Base-by-base conservation (phyloP, 306 rosid genomes). In the Rosa multiflora region DNA sequence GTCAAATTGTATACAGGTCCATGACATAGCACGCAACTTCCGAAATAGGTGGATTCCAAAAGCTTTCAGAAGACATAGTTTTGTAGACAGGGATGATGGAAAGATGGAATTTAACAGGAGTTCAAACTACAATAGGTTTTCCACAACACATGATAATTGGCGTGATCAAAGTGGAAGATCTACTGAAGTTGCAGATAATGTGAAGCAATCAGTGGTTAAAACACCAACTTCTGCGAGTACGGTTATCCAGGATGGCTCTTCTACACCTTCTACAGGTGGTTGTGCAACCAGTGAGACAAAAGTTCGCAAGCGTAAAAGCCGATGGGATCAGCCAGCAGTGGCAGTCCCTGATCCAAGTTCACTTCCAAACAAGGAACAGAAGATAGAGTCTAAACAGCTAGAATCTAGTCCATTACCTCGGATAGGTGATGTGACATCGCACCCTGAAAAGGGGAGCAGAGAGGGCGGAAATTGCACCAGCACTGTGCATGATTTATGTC, bases 251-350 rank as follows among this genome's bases (percentile, higher is more conserved):
- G 97, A 85, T 52, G 84, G 87, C 74, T 72, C 80, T 84, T 84
- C 93, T 76, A 82, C 82, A 26, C 55, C 69, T 49, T 61, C 85
- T 81, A 67, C 56, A 42, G 85, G 85, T 84, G 90, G 80, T 44
- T 70, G 67, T 81, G 83, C 78, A 71, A 76, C 67, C 61, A 79
- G 77, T 35, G 90, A 77, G 74, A 80, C 84, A 53, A 93, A 72
- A 79, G 81, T 83, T 48, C 97, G 97, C 11, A 96, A 96, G 82
- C 97, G 99, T 56, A 96, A 93, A 79, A 96, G 98, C 82, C 90
- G 99, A 80, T 96, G 99, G 99, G 99, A 96, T 88, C 97, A 93
- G 74, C 98, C 97, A 53, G 94, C 94, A 10, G 94, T 87, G 73
- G 74, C 86, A 68, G 82, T 47, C 76, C 78, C 77, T 26, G 86